Percentiles rank a stretch among this genome's conserved stretches.
These are phyloP conservation scores for Calycina herbarum DNA, from an alignment of 2,329 filamentous ascomycete species.

Conservation along the genomic window DNA sequence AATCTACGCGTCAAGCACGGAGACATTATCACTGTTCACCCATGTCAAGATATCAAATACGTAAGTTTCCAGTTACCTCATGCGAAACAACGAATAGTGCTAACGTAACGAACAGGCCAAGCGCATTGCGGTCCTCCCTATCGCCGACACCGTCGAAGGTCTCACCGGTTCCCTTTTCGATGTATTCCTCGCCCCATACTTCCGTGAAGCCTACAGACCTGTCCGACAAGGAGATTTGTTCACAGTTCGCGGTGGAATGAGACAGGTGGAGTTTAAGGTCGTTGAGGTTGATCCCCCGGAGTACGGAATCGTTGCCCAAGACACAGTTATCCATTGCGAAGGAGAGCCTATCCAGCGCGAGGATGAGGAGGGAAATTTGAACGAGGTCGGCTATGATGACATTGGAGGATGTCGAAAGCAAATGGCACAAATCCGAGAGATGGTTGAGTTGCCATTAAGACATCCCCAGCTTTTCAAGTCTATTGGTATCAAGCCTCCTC, in stretches of 20 bases:
- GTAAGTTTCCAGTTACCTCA: constrained; percentile 55
- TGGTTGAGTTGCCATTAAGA: constrained; percentile 94
- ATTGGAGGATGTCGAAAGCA: constrained; percentile 99
- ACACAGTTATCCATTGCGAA: constrained; percentile 98
- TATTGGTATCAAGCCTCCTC: constrained; percentile 98
- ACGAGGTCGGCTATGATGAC: constrained; percentile 98
- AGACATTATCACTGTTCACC: constrained; percentile 94
- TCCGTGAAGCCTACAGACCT: constrained; percentile 97
- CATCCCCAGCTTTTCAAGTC: constrained; percentile 99
- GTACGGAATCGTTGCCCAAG: constrained; percentile 97
- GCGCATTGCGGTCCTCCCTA: constrained; percentile 96
- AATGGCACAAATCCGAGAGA: constrained; percentile 98
- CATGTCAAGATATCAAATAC: constrained; percentile 99
- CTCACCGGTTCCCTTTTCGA: constrained; percentile 97
- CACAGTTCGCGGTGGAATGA: constrained; percentile 96
- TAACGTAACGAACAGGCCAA: constrained; percentile 68
- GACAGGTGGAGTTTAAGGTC: constrained; percentile 99
- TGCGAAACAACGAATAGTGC: constrained; percentile 14
- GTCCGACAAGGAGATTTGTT: constrained; percentile 97
- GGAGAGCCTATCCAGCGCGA: constrained; percentile 96
- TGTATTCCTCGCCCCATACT: constrained; percentile 98
- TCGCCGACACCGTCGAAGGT: constrained; percentile 97
- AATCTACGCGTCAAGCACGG: constrained; percentile 98
- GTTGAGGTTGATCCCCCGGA: constrained; percentile 98
- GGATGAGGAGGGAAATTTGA: constrained; percentile 98